A percentile compares a stretch with the other conserved stretches of the same genome.
Conservation (phyloP, 352 stramenopile genomes). For the Phytophthora multivora region DNA sequence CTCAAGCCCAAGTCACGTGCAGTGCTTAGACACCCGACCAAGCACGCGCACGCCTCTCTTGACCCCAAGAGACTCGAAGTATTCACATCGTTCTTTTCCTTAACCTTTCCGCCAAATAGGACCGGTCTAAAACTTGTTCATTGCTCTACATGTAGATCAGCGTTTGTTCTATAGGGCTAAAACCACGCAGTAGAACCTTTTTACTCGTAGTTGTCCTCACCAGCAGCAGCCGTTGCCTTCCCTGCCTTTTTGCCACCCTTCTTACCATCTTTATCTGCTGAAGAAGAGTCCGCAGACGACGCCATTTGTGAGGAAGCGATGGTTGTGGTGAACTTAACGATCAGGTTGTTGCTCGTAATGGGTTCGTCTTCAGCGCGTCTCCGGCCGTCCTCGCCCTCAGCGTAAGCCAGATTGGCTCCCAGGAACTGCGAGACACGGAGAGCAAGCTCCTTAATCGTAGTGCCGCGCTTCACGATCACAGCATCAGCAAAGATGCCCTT, state of each 20-base stretch:
- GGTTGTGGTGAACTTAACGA: constrained; percentile 81
- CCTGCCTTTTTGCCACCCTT: constrained; percentile 36
- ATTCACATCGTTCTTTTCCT: constrained; percentile 32
- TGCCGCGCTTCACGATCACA: constrained; percentile 75
- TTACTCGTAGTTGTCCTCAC: constrained; percentile 33
- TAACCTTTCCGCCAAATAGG: constrained; percentile 24
- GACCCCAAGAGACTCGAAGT: constrained; percentile 32
- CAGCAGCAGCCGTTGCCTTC: constrained; percentile 22
- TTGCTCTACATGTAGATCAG: constrained; percentile 11
- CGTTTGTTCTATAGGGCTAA: constrained; percentile 3
- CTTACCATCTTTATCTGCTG: constrained; percentile 41
- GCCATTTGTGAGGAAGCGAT: constrained; percentile 39
- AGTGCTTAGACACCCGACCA: constrained; percentile 25
- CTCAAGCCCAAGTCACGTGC: constrained; percentile 52
- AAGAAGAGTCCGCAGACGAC: not conserved
- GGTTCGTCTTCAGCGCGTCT: constrained; percentile 75
- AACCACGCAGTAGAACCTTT: not conserved
- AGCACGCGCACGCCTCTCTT: constrained; percentile 19
- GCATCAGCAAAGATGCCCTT: constrained; percentile 83
- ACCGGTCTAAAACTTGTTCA: constrained; percentile 29
- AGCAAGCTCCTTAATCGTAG: constrained; percentile 81
- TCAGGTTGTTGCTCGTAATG: constrained; percentile 63
- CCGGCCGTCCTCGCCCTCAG: constrained; percentile 80
- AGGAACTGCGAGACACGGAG: constrained; percentile 71
- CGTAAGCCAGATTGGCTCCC: constrained; percentile 78